phyloP scores from a whole-genome alignment of 768 basidiomycete species.

The Russula vinacea region DNA sequence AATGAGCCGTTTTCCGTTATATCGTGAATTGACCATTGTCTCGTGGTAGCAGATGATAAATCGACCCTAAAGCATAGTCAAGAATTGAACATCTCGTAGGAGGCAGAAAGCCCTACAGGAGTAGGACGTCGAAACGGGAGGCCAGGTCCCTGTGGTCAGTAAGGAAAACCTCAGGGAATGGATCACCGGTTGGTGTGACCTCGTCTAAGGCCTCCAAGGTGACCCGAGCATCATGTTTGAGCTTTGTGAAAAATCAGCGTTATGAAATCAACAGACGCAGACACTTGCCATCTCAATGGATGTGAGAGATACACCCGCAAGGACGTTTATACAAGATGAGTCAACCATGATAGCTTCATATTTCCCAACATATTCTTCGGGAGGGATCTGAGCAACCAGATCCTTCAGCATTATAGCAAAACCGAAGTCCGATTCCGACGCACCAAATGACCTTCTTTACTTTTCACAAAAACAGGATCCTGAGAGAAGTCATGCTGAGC shows the following conservation, averaged over 20 bases:
- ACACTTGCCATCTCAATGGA: constrained; percentile 71
- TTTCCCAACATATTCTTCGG: constrained; percentile 52
- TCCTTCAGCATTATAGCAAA: neutral
- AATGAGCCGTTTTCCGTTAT: constrained; percentile 60
- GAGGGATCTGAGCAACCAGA: constrained; percentile 46
- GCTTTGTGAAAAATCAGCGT: constrained; percentile 42
- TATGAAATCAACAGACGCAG: constrained; percentile 10
- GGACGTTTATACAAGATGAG: constrained; percentile 70
- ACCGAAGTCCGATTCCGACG: constrained; percentile 24
- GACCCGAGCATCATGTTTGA: constrained; percentile 68
- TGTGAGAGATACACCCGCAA: constrained; percentile 69
- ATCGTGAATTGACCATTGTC: constrained; percentile 43
- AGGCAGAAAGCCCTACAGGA: constrained; percentile 48
- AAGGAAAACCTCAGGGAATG: constrained; percentile 71
- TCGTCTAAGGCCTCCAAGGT: constrained; percentile 65
- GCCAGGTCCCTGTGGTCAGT: constrained; percentile 61
- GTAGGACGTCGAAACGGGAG: constrained; percentile 69
- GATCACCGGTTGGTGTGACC: constrained; percentile 48
- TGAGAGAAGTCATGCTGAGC: constrained; percentile 67
- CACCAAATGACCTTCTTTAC: constrained; percentile 53
- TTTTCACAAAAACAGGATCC: constrained; percentile 58
- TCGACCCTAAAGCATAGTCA: constrained; percentile 47
- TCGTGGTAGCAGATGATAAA: constrained; percentile 48
- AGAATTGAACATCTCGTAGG: neutral
- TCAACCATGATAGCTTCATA: constrained; percentile 72